phyloP scores from a whole-genome alignment of 108 stramenopile genomes.

The Thalassiosira profunda region DNA sequence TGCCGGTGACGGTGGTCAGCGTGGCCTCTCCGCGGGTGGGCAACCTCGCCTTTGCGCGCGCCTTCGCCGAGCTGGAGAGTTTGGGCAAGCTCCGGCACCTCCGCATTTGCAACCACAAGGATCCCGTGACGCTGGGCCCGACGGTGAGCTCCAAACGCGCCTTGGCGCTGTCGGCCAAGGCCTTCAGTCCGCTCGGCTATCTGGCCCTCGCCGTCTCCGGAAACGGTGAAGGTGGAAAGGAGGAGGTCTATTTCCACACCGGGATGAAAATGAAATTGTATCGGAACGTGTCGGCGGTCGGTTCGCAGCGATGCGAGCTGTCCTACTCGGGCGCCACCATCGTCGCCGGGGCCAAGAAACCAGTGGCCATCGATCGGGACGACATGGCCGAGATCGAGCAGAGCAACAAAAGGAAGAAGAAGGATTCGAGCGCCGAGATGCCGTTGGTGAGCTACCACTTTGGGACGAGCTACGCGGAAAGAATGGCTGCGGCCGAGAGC shows the following conservation, averaged over 20 bases:
- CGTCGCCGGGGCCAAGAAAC: slow-evolving; percentile 39
- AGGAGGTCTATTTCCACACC: slow-evolving; percentile 65
- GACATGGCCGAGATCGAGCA: slow-evolving; percentile 42
- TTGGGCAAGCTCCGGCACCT: slow-evolving; percentile 64
- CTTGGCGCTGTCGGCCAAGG: slow-evolving; percentile 41
- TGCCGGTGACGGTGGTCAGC: slow-evolving; percentile 62
- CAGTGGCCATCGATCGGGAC: neutral
- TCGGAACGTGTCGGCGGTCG: slow-evolving; percentile 9
- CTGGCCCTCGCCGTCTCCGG: slow-evolving; percentile 35
- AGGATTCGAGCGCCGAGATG: slow-evolving; percentile 11
- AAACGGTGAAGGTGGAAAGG: slow-evolving; percentile 30
- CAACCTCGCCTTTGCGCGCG: slow-evolving; percentile 59
- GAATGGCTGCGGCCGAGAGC: slow-evolving; percentile 35
- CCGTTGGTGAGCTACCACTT: slow-evolving; percentile 57
- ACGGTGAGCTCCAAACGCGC: slow-evolving; percentile 55
- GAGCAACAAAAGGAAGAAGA: slow-evolving; percentile 27
- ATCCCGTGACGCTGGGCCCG: slow-evolving; percentile 77
- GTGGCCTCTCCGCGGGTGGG: slow-evolving; percentile 74
- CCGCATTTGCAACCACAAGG: slow-evolving; percentile 73
- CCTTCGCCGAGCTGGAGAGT: slow-evolving; percentile 73
- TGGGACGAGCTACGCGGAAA: slow-evolving; percentile 51
- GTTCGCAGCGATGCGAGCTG: slow-evolving; percentile 24
- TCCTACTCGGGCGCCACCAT: slow-evolving; percentile 34
- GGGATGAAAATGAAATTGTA: slow-evolving; percentile 64
- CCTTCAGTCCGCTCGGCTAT: slow-evolving; percentile 48